Conservation (phyloP, 768 basidiomycete genomes). For the Macrolepiota fuliginosa region DNA sequence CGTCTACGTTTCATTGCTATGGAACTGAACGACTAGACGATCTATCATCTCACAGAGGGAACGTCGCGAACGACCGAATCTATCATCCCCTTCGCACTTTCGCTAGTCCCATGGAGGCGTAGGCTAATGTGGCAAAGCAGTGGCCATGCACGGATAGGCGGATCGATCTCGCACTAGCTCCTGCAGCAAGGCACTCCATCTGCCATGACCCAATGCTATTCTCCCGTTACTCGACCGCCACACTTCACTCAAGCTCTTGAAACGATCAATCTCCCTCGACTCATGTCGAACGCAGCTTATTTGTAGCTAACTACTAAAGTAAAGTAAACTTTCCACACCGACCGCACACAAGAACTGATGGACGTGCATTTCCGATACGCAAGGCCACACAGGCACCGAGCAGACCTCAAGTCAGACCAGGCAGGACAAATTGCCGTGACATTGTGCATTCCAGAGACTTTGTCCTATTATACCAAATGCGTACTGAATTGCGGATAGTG, state of each 20-base stretch:
- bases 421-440: no score
- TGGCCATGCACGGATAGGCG: no score
- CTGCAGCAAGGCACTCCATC: neutral
- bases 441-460: no score
- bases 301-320: neutral
- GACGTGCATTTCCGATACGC: neutral
- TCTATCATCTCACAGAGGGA: neutral
- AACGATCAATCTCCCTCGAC: constrained; percentile 6
- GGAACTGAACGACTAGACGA: neutral
- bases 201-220: neutral
- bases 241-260: constrained; percentile 7
- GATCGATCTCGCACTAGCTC: no score
- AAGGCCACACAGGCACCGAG: neutral
- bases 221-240: neutral
- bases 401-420: no score
- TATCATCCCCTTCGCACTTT: neutral
- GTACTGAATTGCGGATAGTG: no score
- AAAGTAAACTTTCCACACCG: neutral
- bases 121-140: no score
- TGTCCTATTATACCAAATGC: no score
- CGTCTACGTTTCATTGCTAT: constrained; percentile 3
- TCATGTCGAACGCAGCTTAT: neutral
- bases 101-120: neutral
- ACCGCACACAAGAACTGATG: neutral
- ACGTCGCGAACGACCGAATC: neutral